These are phyloP conservation scores for Solanum arcanum DNA, from an alignment of 257 asterid genomes.

Conservation along the genomic window DNA sequence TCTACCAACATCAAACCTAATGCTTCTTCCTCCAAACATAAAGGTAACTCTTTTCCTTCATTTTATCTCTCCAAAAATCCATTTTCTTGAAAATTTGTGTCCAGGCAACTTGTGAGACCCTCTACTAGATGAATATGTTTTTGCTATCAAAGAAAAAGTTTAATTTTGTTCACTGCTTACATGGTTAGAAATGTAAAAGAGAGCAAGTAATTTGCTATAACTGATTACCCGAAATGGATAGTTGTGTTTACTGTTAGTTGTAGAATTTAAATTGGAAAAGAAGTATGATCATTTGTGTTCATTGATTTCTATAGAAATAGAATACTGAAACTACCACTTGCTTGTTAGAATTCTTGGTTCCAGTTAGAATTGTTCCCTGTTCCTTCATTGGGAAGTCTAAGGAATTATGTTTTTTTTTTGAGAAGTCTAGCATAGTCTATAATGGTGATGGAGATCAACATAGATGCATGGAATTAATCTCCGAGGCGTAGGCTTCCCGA, in stretches of 20 bases:
- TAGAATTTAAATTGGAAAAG: not conserved
- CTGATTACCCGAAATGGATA: too few species aligned
- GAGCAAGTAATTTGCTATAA: not conserved
- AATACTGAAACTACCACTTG: not conserved
- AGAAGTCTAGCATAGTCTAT: not conserved
- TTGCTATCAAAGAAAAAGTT: not conserved
- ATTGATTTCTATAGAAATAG: not conserved
- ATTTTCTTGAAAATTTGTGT: not conserved
- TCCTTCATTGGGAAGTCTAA: not conserved
- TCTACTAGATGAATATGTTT: not conserved
- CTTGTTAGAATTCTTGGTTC: not conserved
- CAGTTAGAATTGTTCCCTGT: not conserved
- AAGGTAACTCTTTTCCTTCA: slow-evolving; percentile 17
- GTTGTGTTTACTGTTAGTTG: not conserved
- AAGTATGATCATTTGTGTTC: not conserved
- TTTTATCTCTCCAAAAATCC: too few species aligned
- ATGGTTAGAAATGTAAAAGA: not conserved
- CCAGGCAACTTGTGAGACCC: not conserved
- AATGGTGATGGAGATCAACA: not conserved
- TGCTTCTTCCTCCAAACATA: slow-evolving; percentile 13
- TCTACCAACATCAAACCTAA: not conserved
- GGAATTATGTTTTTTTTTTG: not conserved
- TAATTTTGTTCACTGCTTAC: not conserved
- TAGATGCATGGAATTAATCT: not conserved
- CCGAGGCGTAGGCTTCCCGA: too few species aligned